A percentile compares a stretch with the other conserved stretches of the same genome.
Conservation (phyloP, 148 eudicot species). For the Limonium bicolor region DNA sequence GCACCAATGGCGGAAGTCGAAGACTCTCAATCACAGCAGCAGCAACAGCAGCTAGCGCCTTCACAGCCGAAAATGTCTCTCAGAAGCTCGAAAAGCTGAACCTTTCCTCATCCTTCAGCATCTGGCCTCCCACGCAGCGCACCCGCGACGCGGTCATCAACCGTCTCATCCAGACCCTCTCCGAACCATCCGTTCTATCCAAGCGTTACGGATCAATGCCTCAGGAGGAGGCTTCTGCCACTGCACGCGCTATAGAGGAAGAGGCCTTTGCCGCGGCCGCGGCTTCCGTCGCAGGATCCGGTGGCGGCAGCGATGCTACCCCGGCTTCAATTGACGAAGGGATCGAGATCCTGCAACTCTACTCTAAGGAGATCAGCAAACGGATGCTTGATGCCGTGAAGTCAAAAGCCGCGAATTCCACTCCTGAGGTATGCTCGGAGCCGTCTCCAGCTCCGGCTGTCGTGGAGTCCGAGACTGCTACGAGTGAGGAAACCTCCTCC, state of each 20-base stretch:
- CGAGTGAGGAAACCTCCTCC: conserved; percentile 17
- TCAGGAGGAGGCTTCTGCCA: conserved; percentile 39
- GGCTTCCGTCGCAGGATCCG: conserved; percentile 3
- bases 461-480: conserved; percentile 1
- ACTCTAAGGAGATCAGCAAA: conserved; percentile 77
- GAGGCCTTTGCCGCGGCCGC: conserved; percentile 43
- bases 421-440: background rate
- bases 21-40: background rate
- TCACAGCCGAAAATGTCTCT: conserved; percentile 9
- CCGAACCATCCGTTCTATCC: conserved; percentile 58
- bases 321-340: conserved; percentile 35
- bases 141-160: conserved; percentile 69
- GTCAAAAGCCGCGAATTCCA: conserved; percentile 23
- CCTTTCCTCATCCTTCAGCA: conserved; percentile 46
- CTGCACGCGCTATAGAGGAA: conserved; percentile 42
- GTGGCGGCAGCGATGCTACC: conserved; percentile 8
- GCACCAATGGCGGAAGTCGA: conserved; percentile 25
- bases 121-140: conserved; percentile 85
- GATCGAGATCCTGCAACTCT: conserved; percentile 59
- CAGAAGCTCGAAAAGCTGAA: conserved; percentile 17
- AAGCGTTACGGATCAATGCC: conserved; percentile 71
- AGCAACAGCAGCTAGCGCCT: background rate
- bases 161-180: conserved; percentile 72
- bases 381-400: conserved; percentile 63
- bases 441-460: background rate